Percentiles rank a stretch among this genome's conserved stretches.
Evolutionary conservation across 495 filamentous ascomycete species (phyloP).

Genomic region (Rostrohypoxylon terebratum): DNA sequence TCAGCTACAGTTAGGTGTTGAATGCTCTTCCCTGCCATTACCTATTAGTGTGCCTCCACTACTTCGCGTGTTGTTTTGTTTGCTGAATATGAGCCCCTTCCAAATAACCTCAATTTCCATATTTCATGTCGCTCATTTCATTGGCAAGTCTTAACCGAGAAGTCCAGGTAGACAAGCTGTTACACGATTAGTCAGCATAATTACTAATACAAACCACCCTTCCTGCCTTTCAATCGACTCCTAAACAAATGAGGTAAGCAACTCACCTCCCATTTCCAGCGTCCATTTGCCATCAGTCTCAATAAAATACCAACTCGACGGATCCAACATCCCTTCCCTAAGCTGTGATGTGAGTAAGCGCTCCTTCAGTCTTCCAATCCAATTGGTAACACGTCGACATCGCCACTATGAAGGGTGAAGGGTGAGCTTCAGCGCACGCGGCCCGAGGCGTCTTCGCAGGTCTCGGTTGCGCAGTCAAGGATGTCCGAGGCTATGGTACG

Average conservation of each 20-base stretch:
- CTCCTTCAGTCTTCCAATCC: slow-evolving; percentile 53
- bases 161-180: slow-evolving; percentile 55
- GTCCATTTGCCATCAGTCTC: slow-evolving; percentile 58
- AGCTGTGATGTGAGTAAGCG: slow-evolving; percentile 54
- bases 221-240: not conserved
- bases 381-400: slow-evolving; percentile 53
- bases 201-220: not conserved
- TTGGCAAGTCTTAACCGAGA: slow-evolving; percentile 54
- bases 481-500: slow-evolving; percentile 46
- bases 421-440: slow-evolving; percentile 52
- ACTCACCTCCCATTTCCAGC: slow-evolving; percentile 48
- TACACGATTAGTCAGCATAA: no score
- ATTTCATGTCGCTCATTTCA: slow-evolving; percentile 11
- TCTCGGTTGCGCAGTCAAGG: slow-evolving; percentile 52
- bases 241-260: not conserved
- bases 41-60: not conserved
- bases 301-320: slow-evolving; percentile 54
- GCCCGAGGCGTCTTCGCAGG: slow-evolving; percentile 51
- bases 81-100: not conserved
- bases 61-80: not conserved
- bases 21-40: not conserved
- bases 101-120: not conserved
- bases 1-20: not conserved
- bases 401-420: slow-evolving; percentile 51
- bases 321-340: slow-evolving; percentile 55